Base-by-base conservation (phyloP, 169 alveolate species). In the Plasmodium vinckei region DNA sequence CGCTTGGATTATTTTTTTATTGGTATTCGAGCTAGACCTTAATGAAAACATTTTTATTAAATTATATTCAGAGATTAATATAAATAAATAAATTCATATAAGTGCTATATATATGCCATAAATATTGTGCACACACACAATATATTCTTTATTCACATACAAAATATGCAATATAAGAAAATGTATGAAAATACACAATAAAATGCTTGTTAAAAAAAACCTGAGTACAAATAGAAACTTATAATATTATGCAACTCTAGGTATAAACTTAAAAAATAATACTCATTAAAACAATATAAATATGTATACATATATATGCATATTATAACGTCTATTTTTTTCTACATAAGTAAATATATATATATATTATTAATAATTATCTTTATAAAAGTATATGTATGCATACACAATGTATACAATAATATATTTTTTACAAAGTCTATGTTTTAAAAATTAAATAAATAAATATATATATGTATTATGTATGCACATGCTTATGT, bases 11-110 rank as follows among this genome's bases (percentile, higher is more conserved):
- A 23, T 44, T 46, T 75, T 53, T 53, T 49, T 61, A n/a, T 9
- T 75, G 39, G 25, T 60, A 57, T 56, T 75, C 12, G 88, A 75
- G 21, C 73, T 75, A 46, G 57, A 63, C 49, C 73, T 23, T n/a
- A 75, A 44, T 7, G 59, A 42, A 47, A 75, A 44, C 88, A 75
- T 75, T 60, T 64, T 21, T 17, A 33, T 9, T 42, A 39, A 9
- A 19, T 15, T 6, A 21, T 21, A n/a, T 39, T 53, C 59, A 2
- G 23, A 46, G 19, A 27, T 39, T 13, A 15, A 51, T 21, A 23
- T 9, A 15, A n/a, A 21, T 13, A 42, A 9, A 15, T 17, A 59
- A 10, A 59, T 25, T n/a, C 15, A 44, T 17, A 70, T 27, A n/a
- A n/a, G n/a, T n/a, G n/a, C n/a, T 33, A 33, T 33, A 33, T 33